phyloP scores from a whole-genome alignment of 768 basidiomycete genomes.

The Cystofilobasidium macerans region DNA sequence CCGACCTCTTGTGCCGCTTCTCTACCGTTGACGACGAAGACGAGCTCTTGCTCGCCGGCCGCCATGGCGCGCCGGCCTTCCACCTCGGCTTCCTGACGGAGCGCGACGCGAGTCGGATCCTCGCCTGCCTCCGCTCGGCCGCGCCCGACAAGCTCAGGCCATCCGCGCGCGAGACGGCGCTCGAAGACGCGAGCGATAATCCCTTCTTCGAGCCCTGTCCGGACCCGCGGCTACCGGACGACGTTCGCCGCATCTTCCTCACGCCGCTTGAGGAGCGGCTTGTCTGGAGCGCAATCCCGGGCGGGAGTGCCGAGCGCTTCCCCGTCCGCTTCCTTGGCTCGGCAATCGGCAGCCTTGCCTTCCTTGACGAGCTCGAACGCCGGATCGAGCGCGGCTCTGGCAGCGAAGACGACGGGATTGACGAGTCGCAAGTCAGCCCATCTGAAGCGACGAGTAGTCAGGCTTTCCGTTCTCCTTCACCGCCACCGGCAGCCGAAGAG shows the following conservation, averaged over 20 bases:
- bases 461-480: no score
- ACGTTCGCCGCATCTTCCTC: not conserved
- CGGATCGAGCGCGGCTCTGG: no score
- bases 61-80: not conserved
- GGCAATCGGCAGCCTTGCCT: not conserved
- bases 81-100: not conserved
- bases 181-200: not conserved
- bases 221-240: not conserved
- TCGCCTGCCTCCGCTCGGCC: not conserved
- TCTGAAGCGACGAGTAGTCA: no score
- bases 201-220: not conserved
- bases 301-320: not conserved
- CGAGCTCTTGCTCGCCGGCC: not conserved
- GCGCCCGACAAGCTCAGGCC: slow-evolving; percentile 1
- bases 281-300: not conserved
- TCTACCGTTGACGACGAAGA: not conserved
- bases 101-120: not conserved
- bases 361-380: slow-evolving; percentile 56
- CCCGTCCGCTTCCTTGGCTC: not conserved
- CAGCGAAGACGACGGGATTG: not conserved
- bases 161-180: not conserved
- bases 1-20: not conserved
- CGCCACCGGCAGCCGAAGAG: not conserved
- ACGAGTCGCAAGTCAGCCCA: no score
- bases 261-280: not conserved